phyloP scores from a whole-genome alignment of 305 asterid genomes.

The Fraxinus greggii region DNA sequence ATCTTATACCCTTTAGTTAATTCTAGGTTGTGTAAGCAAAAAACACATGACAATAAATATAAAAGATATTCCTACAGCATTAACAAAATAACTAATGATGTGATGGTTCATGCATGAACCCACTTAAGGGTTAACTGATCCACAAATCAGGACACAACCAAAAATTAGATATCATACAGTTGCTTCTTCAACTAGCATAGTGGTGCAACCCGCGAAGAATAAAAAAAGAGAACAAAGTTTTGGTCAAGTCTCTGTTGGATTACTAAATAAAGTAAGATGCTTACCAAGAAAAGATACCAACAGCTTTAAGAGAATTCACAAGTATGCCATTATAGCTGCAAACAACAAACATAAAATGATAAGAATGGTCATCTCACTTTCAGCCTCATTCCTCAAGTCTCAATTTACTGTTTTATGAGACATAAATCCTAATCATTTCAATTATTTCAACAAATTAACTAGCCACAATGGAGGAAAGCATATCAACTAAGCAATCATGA shows the following conservation, averaged over 20 bases:
- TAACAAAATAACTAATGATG: not conserved
- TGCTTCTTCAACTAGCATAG: not conserved
- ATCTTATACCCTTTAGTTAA: not conserved
- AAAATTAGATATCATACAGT: not conserved
- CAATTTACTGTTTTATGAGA: not conserved
- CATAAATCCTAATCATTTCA: not conserved
- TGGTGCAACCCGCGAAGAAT: not conserved
- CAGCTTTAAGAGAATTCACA: constrained; percentile 78
- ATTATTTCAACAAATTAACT: not conserved
- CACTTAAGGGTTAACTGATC: not conserved
- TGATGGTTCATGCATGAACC: not conserved
- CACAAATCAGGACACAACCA: not conserved
- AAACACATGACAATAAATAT: not conserved
- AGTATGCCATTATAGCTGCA: constrained; percentile 86
- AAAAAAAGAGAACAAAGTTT: not conserved
- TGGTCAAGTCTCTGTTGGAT: constrained; percentile 10
- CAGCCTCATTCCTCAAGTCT: not conserved
- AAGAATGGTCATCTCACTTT: not conserved
- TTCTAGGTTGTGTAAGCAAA: not conserved
- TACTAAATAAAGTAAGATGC: constrained; percentile 27
- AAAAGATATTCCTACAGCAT: not conserved
- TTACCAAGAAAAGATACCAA: constrained; percentile 63
- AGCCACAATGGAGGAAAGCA: not conserved
- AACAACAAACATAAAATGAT: constrained; percentile 28
- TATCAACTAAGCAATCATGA: not conserved